Evolutionary conservation across 2,329 filamentous ascomycete species (phyloP).

Genomic region (Fusarium veterinarium): DNA sequence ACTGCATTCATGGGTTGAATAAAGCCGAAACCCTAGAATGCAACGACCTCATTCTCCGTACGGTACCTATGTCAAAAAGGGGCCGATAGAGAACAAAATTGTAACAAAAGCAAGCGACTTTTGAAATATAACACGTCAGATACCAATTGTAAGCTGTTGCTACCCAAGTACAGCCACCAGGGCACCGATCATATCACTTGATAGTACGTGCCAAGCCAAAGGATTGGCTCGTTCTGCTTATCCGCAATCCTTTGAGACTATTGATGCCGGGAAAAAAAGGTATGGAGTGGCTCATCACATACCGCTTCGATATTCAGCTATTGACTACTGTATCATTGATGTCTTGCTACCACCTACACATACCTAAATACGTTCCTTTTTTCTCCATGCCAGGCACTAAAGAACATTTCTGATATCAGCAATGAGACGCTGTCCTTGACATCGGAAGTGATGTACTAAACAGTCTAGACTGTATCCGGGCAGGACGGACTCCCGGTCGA

Average conservation of each 20-base stretch:
- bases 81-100: background rate
- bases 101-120: background rate
- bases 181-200: background rate
- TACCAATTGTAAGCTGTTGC: background rate
- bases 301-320: conserved; percentile 5
- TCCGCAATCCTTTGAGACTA: background rate
- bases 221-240: background rate
- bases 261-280: background rate
- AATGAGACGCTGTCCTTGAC: conserved; percentile 15
- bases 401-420: conserved; percentile 3
- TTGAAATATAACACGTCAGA: background rate
- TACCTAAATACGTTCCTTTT: background rate
- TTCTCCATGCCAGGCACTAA: background rate
- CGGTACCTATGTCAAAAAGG: background rate
- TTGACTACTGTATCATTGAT: background rate
- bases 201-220: background rate
- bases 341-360: background rate
- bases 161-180: background rate
- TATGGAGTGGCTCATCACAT: conserved; percentile 23
- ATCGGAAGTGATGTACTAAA: conserved; percentile 14
- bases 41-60: background rate
- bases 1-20: background rate
- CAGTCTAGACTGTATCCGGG: background rate
- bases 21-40: background rate
- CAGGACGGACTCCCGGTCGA: background rate